Percentiles rank a stretch among this genome's conserved stretches.
These are phyloP conservation scores for Sphagnum magellanicum DNA, from an alignment of 228 moss, liverwort and hornwort species.

Conservation along the genomic window DNA sequence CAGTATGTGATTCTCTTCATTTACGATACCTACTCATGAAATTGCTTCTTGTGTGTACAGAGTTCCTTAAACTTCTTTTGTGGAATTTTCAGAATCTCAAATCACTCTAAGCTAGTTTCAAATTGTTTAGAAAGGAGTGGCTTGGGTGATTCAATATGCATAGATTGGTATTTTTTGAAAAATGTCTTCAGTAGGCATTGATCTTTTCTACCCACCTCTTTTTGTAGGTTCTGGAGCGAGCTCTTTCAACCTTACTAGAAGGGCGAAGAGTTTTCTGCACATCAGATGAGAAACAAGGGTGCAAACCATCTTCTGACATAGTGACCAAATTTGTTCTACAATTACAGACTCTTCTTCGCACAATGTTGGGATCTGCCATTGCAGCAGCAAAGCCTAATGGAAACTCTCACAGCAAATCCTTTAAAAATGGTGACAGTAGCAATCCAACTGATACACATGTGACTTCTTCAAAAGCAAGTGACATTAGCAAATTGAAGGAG, in stretches of 20 bases:
- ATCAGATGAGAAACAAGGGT: slow-evolving; percentile 1
- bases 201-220: neutral
- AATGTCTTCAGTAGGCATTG: neutral
- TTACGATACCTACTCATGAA: neutral
- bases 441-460: slow-evolving; percentile 22
- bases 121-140: too few relatives aligned
- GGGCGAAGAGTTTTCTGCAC: slow-evolving; percentile 35
- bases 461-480: slow-evolving; percentile 23
- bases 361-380: slow-evolving; percentile 67
- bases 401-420: slow-evolving; percentile 20
- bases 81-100: neutral
- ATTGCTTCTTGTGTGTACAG: neutral
- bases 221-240: slow-evolving; percentile 68
- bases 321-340: slow-evolving; percentile 41
- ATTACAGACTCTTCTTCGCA: slow-evolving; percentile 66
- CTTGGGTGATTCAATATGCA: too few relatives aligned
- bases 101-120: too few relatives aligned
- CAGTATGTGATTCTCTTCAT: slow-evolving; percentile 19
- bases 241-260: slow-evolving; percentile 61
- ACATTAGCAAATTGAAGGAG: slow-evolving; percentile 52
- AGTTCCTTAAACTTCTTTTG: neutral
- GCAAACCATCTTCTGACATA: slow-evolving; percentile 23
- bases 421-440: slow-evolving; percentile 25
- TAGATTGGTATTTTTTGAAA: too few relatives aligned
- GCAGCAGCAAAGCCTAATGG: slow-evolving; percentile 16